Percentiles rank a stretch among this genome's conserved stretches.
Evolutionary conservation across 2,329 filamentous ascomycete species (phyloP).

Genomic region (Epichloe festucae): DNA sequence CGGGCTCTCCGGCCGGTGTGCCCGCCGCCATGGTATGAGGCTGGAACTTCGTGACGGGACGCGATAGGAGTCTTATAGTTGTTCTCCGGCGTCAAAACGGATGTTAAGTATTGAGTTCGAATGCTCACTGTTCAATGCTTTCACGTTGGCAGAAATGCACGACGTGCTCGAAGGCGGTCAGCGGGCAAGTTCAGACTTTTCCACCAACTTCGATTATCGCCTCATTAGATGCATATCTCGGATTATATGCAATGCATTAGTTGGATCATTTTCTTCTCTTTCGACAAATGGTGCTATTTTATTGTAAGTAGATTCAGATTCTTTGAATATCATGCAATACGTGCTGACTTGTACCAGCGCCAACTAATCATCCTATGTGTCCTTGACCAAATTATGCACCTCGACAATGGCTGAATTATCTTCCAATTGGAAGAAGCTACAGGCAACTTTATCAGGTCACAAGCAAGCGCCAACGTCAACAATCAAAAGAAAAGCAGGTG

Average conservation of each 20-base stretch:
- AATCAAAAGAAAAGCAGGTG: slow-evolving; percentile 29
- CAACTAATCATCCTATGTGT: neutral
- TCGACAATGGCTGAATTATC: slow-evolving; percentile 34
- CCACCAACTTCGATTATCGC: neutral
- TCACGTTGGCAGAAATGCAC: too few relatives aligned
- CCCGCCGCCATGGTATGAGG: slow-evolving; percentile 38
- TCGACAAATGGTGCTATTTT: neutral
- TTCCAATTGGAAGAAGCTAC: slow-evolving; percentile 69
- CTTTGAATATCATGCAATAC: neutral
- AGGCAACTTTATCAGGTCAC: slow-evolving; percentile 42
- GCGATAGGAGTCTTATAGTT: neutral
- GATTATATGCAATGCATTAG: too few relatives aligned
- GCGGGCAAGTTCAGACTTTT: too few relatives aligned
- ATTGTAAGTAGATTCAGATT: neutral
- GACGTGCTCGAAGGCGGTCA: too few relatives aligned
- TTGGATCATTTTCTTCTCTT: too few relatives aligned
- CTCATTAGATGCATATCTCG: neutral
- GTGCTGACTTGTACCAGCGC: neutral
- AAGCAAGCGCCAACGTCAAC: slow-evolving; percentile 24
- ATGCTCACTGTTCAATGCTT: too few relatives aligned
- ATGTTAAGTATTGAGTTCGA: too few relatives aligned
- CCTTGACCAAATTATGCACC: slow-evolving; percentile 1
- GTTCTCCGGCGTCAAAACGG: too few relatives aligned
- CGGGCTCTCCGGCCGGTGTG: slow-evolving; percentile 34
- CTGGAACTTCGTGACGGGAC: neutral